Evolutionary conservation across 495 filamentous ascomycete genomes (phyloP), one percentile per base, ranked within the genome.

Genomic region (Penicillium silybi): DNA sequence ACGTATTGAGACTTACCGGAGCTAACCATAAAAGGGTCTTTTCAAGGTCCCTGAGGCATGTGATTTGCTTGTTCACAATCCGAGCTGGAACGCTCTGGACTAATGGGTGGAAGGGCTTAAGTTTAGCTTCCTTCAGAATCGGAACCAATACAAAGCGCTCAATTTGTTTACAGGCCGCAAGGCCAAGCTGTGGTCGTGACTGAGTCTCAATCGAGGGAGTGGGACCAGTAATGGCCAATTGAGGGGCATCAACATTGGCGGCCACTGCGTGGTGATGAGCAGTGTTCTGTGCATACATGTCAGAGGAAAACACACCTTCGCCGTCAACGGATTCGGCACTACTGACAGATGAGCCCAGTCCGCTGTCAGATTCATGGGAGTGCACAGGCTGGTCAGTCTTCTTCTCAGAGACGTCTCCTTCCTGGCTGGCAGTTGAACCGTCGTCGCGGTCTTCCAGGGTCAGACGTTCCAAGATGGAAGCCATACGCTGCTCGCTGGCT

Each of bases 21-120:
- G 91, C 89, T 53, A 92, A 77, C 68, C 86, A 89, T 57, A 95
- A 79, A 42, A 96, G 72, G 11, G 87, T 90, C 80, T 95, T 95
- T 71, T 96, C 90, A 23, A 95, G 78, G 67, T 95, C 90, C 63
- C 91, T 79, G 9, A 96, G 81, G 71, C 86, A 93, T 52, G 85
- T 80, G 52, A 96, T 91, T 55, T 91, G 82, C 56, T 88, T 89
- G 43, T 84, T 79, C 25, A 83, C 81, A 59, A 95, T 90, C 57
- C 87, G 87, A 53, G 76, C 69, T 7, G 88, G 89, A 57, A 89
- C 82, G 57, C 87, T 83, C 48, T 84, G 72, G 42, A 93, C 79
- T 47, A 95, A 79, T 46, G 84, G 78, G 60, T 88, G 88, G 70
- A 92, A 95, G 27, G 86, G 83, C 67, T 90, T 85, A 44, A 92